These are phyloP conservation scores for Mortierella sp. DNA, from an alignment of 371 early-diverging fungal species.

Conservation along the genomic window DNA sequence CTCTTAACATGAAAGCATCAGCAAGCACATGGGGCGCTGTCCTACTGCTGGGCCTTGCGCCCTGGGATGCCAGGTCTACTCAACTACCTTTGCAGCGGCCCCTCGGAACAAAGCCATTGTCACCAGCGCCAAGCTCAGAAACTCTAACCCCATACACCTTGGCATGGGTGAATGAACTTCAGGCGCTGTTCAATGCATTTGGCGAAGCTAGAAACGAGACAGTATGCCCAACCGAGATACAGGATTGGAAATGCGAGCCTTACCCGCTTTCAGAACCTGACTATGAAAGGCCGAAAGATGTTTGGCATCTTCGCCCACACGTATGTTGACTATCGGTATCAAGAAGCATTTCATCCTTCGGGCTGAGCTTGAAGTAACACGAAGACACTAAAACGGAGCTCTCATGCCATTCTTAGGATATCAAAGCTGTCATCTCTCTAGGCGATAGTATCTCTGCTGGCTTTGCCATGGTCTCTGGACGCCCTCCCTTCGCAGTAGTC, in stretches of 20 bases:
- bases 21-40: too few species aligned
- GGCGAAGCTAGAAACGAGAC: slow-evolving; percentile 49
- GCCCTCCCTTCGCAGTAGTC: slow-evolving; percentile 64
- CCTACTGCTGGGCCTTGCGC: too few species aligned
- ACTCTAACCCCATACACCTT: slow-evolving; percentile 54
- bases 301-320: slow-evolving; percentile 64
- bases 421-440: slow-evolving; percentile 67
- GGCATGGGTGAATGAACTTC: slow-evolving; percentile 61
- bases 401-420: slow-evolving; percentile 55
- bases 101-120: too few species aligned
- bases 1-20: too few species aligned
- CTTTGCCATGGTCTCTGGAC: slow-evolving; percentile 62
- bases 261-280: slow-evolving; percentile 58
- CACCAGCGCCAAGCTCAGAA: background rate
- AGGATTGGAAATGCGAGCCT: slow-evolving; percentile 58
- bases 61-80: too few species aligned
- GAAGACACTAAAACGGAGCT: too few species aligned
- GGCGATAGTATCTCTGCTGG: slow-evolving; percentile 81
- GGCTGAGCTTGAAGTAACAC: too few species aligned
- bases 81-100: too few species aligned
- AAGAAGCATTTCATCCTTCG: too few species aligned
- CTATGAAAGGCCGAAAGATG: slow-evolving; percentile 50
- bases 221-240: slow-evolving; percentile 55
- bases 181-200: slow-evolving; percentile 59
- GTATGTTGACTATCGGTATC: slow-evolving; percentile 44